phyloP scores from a whole-genome alignment of 768 basidiomycete species.

The Multifurca ochricompacta region DNA sequence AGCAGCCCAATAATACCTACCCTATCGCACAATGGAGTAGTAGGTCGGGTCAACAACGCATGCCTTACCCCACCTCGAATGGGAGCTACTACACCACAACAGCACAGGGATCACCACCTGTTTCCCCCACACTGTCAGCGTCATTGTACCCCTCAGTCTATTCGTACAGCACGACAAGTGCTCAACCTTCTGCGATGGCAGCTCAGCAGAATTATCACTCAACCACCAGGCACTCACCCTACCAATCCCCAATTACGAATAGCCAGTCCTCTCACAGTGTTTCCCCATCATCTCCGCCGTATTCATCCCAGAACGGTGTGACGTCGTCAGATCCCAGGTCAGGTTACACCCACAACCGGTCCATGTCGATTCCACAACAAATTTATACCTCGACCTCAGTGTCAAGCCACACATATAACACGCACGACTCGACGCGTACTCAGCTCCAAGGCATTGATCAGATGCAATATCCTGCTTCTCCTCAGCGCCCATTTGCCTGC shows the following conservation, averaged over 20 bases:
- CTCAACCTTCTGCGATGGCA: conserved; percentile 4
- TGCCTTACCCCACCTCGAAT: conserved; percentile 13
- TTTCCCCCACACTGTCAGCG: conserved; percentile 1
- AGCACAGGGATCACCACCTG: conserved; percentile 14
- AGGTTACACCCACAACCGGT: conserved; percentile 14
- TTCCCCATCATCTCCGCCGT: conserved; percentile 3
- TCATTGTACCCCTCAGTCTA: conserved; percentile 9
- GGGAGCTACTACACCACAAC: conserved; percentile 8
- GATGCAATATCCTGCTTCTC: conserved; percentile 32
- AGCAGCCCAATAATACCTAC: conserved; percentile 11
- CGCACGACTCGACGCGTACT: conserved; percentile 16
- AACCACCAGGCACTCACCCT: conserved; percentile 8
- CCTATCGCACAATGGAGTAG: conserved; percentile 15
- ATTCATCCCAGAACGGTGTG: conserved; percentile 12
- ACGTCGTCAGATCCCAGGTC: conserved; percentile 6
- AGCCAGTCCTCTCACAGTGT: conserved; percentile 1
- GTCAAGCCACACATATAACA: conserved; percentile 8
- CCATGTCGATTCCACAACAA: conserved; percentile 12
- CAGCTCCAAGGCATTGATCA: conserved; percentile 21
- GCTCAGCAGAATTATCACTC: conserved; percentile 13
- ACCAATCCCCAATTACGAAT: not conserved
- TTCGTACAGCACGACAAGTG: conserved; percentile 2
- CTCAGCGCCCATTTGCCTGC: conserved; percentile 34
- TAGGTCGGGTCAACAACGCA: conserved; percentile 15
- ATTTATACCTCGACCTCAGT: not conserved